phyloP scores from a whole-genome alignment of 2,329 filamentous ascomycete genomes.

The Aureobasidium zeae region DNA sequence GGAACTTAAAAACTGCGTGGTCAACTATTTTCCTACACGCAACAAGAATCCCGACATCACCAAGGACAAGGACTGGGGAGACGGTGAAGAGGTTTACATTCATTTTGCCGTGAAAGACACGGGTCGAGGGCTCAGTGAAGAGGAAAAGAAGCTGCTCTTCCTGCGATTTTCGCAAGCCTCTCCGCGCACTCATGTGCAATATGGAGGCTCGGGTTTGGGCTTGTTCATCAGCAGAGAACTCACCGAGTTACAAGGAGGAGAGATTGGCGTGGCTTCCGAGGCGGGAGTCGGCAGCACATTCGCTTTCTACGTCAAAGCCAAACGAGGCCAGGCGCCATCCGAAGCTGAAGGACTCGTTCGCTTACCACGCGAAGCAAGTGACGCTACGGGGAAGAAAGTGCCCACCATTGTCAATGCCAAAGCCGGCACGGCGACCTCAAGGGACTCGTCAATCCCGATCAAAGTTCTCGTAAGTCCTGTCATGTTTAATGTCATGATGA shows the following conservation, averaged over 20 bases:
- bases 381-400: constrained; percentile 16
- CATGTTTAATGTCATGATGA: background rate
- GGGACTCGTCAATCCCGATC: background rate
- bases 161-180: constrained; percentile 71
- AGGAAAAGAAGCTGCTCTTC: constrained; percentile 67
- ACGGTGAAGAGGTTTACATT: constrained; percentile 56
- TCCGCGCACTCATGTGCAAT: constrained; percentile 65
- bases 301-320: constrained; percentile 65
- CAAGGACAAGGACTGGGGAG: constrained; percentile 57
- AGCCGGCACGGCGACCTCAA: background rate
- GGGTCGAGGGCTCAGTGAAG: constrained; percentile 60
- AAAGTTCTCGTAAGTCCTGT: constrained; percentile 9
- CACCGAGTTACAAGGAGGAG: constrained; percentile 71
- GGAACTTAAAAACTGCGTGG: constrained; percentile 33
- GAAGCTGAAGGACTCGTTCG: constrained; percentile 10
- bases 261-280: constrained; percentile 63
- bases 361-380: constrained; percentile 9
- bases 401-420: background rate
- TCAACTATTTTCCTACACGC: constrained; percentile 54
- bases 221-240: constrained; percentile 70
- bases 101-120: constrained; percentile 69
- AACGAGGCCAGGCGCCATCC: constrained; percentile 40
- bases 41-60: constrained; percentile 39
- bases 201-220: constrained; percentile 69
- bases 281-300: constrained; percentile 64